Evolutionary conservation across 805 yeast species (phyloP).

Genomic region (Pichia sporocuriosa): DNA sequence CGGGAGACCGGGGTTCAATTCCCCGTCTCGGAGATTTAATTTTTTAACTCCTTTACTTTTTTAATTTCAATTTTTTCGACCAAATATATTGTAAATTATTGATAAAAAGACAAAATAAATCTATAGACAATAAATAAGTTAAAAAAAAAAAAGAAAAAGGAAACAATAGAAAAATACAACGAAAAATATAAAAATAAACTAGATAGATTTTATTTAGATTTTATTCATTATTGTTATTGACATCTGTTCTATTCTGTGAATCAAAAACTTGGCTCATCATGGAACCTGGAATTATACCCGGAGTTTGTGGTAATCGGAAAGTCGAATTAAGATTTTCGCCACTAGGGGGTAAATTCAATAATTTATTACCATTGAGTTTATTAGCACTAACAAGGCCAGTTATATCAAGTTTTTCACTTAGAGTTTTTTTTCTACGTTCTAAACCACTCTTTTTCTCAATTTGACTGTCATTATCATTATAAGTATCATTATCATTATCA

Average conservation of each 20-base stretch:
- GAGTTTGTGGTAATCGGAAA: conserved; percentile 10
- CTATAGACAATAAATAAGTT: too few species aligned
- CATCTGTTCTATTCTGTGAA: background rate
- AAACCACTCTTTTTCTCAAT: background rate
- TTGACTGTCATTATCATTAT: background rate
- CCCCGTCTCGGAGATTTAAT: conserved; percentile 33
- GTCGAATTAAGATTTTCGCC: background rate
- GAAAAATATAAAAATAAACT: too few species aligned
- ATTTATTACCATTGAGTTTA: background rate
- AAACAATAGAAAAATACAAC: too few species aligned
- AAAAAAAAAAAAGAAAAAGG: too few species aligned
- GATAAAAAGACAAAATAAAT: too few species aligned
- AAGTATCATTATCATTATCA: background rate
- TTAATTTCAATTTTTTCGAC: too few species aligned
- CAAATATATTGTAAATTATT: background rate
- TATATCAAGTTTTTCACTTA: conserved; percentile 11
- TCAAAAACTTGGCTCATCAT: conserved; percentile 12
- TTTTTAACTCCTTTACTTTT: background rate
- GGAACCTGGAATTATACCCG: conserved; percentile 16
- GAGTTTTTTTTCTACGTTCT: conserved; percentile 12
- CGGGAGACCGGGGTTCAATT: conserved; percentile 39
- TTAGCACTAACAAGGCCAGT: conserved; percentile 4
- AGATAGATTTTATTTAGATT: too few species aligned
- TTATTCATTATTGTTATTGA: too few species aligned
- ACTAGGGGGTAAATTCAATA: background rate